Evolutionary conservation across 805 yeast species (phyloP).

Genomic region (Saccharomycopsis guyanensis): DNA sequence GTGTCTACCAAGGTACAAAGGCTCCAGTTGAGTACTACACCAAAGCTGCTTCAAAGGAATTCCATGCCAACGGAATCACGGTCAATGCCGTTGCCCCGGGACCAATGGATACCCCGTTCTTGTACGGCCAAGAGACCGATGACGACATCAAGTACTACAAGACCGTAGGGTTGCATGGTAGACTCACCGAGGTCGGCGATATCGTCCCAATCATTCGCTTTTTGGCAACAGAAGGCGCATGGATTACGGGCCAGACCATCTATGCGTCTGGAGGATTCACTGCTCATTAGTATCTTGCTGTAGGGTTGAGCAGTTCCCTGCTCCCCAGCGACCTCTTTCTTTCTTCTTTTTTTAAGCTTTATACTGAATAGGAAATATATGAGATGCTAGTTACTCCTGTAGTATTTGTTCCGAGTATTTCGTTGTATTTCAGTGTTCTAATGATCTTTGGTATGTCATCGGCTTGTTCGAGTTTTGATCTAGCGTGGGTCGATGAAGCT

Average conservation of each 20-base stretch:
- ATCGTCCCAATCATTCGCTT: conserved; percentile 58
- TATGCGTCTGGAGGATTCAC: conserved; percentile 61
- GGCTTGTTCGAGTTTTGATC: no score
- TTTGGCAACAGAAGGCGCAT: conserved; percentile 55
- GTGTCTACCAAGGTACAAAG: conserved; percentile 50
- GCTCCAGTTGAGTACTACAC: conserved; percentile 47
- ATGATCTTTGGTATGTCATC: no score
- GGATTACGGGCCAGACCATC: conserved; percentile 67
- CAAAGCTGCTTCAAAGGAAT: conserved; percentile 49
- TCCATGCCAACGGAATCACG: conserved; percentile 36
- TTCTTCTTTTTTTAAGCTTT: no score
- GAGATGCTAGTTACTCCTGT: no score
- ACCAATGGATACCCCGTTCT: conserved; percentile 61
- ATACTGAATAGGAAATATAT: no score
- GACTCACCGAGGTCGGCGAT: conserved; percentile 51
- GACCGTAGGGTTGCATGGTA: conserved; percentile 38
- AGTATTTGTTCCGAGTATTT: no score
- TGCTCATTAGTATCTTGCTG: conserved; percentile 48
- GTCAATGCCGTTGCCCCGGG: conserved; percentile 58
- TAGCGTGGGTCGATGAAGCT: no score
- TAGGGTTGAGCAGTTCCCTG: no score
- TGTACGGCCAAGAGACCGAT: conserved; percentile 51
- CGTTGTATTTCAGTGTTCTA: no score
- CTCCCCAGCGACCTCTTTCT: no score
- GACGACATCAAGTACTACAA: conserved; percentile 49